Conservation (phyloP, 2,329 filamentous ascomycete species). For the Arthroderma sp. region DNA sequence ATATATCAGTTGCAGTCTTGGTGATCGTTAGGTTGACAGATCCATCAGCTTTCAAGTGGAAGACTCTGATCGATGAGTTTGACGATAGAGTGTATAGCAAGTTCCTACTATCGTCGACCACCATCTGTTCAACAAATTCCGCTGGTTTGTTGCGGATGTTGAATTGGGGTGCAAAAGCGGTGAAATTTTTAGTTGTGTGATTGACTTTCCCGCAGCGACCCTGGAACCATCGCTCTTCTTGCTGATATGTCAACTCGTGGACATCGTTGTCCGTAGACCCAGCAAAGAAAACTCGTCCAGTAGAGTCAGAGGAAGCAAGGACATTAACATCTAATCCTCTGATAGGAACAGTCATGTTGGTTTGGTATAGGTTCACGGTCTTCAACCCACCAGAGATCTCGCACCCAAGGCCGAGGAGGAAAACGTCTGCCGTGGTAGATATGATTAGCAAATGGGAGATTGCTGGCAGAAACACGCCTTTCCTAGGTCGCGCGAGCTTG, state of each 20-base stretch:
- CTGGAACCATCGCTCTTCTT: slow-evolving; percentile 94
- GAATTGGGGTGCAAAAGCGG: slow-evolving; percentile 39
- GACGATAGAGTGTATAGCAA: slow-evolving; percentile 86
- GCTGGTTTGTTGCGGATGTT: slow-evolving; percentile 35
- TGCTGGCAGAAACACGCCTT: slow-evolving; percentile 72
- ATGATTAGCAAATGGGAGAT: slow-evolving; percentile 85
- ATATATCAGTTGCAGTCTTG: slow-evolving; percentile 41
- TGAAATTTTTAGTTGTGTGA: slow-evolving; percentile 65
- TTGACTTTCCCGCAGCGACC: slow-evolving; percentile 79
- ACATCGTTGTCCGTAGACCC: slow-evolving; percentile 72
- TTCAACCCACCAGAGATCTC: slow-evolving; percentile 55
- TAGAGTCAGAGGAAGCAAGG: slow-evolving; percentile 64
- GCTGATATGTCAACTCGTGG: slow-evolving; percentile 89
- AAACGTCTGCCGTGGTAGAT: slow-evolving; percentile 72
- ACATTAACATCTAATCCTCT: slow-evolving; percentile 64
- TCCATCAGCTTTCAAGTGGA: slow-evolving; percentile 60
- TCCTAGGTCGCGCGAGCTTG: slow-evolving; percentile 70
- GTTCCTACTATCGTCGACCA: slow-evolving; percentile 75
- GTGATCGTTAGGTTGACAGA: slow-evolving; percentile 44
- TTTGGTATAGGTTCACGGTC: slow-evolving; percentile 71
- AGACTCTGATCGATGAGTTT: slow-evolving; percentile 78
- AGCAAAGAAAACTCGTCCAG: slow-evolving; percentile 87
- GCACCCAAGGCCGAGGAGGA: slow-evolving; percentile 69
- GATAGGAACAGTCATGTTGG: slow-evolving; percentile 68
- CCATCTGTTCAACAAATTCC: slow-evolving; percentile 65